Evolutionary conservation across 495 filamentous ascomycete species (phyloP).

Genomic region (Annulohypoxylon nitens): DNA sequence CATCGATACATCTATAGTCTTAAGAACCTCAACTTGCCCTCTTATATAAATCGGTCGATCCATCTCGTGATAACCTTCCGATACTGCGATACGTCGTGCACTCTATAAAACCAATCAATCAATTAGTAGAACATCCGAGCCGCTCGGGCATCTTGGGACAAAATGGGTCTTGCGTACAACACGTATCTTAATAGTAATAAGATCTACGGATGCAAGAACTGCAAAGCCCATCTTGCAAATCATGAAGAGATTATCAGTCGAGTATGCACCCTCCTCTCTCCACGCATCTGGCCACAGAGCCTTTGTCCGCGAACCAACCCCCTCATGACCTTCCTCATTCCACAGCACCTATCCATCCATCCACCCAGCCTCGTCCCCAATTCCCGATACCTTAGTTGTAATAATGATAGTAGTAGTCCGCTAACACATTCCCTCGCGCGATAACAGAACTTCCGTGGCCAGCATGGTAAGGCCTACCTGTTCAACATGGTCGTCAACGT

Average conservation of each 20-base stretch:
- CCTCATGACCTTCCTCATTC: neutral
- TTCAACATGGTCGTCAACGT: conserved; percentile 96
- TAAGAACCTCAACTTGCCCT: neutral
- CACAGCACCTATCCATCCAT: neutral
- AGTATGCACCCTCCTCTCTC: conserved; percentile 64
- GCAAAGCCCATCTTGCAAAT: conserved; percentile 94
- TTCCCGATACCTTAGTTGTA: neutral
- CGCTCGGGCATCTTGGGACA: conserved; percentile 43
- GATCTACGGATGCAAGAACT: conserved; percentile 95
- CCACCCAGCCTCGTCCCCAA: neutral
- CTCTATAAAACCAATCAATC: neutral
- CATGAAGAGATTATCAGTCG: conserved; percentile 96
- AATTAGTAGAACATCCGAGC: conserved; percentile 10
- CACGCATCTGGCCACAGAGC: neutral
- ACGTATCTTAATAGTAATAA: conserved; percentile 89
- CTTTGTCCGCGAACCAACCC: neutral
- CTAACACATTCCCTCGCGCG: neutral
- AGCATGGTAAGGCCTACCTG: conserved; percentile 98
- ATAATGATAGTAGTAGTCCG: neutral
- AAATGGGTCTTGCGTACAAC: conserved; percentile 96
- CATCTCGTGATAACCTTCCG: neutral
- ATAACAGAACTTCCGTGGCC: conserved; percentile 93
- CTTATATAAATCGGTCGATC: neutral
- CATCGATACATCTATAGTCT: neutral
- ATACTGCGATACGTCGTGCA: conserved; percentile 1